phyloP scores from a whole-genome alignment of 495 filamentous ascomycete genomes.

The Penicillium simplicissimum region DNA sequence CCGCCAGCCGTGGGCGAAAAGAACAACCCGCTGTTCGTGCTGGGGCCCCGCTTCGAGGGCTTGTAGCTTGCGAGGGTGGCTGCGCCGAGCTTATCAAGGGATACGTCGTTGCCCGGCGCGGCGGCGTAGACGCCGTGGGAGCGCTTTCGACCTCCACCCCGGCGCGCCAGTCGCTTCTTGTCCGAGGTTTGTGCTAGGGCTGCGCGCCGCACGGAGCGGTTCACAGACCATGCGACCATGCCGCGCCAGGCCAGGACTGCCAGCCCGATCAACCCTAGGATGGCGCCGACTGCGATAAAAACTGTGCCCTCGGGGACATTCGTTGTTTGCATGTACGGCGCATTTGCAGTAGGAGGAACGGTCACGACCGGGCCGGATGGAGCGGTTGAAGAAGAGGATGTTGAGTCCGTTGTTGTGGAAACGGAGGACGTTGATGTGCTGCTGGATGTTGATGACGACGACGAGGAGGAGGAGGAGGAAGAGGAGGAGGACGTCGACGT shows the following conservation, averaged over 20 bases:
- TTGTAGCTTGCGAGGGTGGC: constrained; percentile 38
- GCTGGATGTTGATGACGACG: constrained; percentile 7
- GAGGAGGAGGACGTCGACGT: constrained; percentile 28
- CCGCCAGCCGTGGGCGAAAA: constrained; percentile 86
- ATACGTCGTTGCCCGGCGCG: constrained; percentile 52
- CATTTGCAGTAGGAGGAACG: constrained; percentile 78
- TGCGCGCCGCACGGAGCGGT: constrained; percentile 81
- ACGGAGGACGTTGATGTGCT: constrained; percentile 25
- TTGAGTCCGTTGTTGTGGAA: constrained; percentile 32
- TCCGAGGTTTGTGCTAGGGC: constrained; percentile 71
- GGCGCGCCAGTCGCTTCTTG: constrained; percentile 57
- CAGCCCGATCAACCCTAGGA: constrained; percentile 77
- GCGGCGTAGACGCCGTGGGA: constrained; percentile 36
- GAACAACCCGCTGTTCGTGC: constrained; percentile 68
- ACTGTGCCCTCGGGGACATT: constrained; percentile 89
- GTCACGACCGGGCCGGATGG: constrained; percentile 46
- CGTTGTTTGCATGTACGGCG: constrained; percentile 95
- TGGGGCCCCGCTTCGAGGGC: constrained; percentile 47
- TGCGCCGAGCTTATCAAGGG: constrained; percentile 54
- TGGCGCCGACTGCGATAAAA: constrained; percentile 91
- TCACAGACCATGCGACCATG: constrained; percentile 87
- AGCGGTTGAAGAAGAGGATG: constrained; percentile 30
- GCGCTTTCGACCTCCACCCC: constrained; percentile 53
- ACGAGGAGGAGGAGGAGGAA: constrained; percentile 20
- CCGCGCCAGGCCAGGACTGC: constrained; percentile 84